Conservation (phyloP, 169 alveolate species). For the Plasmodium reichenowi region DNA sequence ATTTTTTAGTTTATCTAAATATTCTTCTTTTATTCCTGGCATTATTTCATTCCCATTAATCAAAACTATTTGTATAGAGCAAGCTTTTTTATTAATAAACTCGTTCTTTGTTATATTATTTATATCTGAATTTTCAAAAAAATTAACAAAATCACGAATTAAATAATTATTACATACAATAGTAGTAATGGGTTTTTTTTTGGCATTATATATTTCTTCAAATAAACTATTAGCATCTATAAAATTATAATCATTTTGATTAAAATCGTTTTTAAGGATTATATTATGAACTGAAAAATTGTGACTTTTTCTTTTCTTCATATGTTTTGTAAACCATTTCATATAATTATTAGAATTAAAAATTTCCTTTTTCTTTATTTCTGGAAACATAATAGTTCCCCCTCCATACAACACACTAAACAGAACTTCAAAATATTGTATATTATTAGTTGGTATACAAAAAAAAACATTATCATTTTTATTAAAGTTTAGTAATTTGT, state of each 20-base stretch:
- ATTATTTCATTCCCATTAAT: slow-evolving; percentile 72
- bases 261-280: slow-evolving; percentile 40
- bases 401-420: slow-evolving; percentile 39
- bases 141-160: slow-evolving; percentile 58
- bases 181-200: slow-evolving; percentile 6
- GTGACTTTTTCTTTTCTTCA: slow-evolving; percentile 39
- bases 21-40: slow-evolving; percentile 64
- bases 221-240: slow-evolving; percentile 58
- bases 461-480: slow-evolving; percentile 23
- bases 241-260: slow-evolving; percentile 37
- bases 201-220: slow-evolving; percentile 39
- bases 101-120: slow-evolving; percentile 46
- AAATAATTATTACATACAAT: slow-evolving; percentile 57
- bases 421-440: slow-evolving; percentile 46
- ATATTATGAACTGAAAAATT: slow-evolving; percentile 51
- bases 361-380: slow-evolving; percentile 26
- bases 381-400: slow-evolving; percentile 49
- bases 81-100: slow-evolving; percentile 56
- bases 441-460: slow-evolving; percentile 65
- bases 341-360: slow-evolving; percentile 43
- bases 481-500: slow-evolving; percentile 3
- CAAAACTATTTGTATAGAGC: slow-evolving; percentile 4
- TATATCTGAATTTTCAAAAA: slow-evolving; percentile 60
- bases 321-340: slow-evolving; percentile 68
- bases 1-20: slow-evolving; percentile 45